Evolutionary conservation across 2,329 filamentous ascomycete species (phyloP).

Genomic region (Scytalidium lignicola): DNA sequence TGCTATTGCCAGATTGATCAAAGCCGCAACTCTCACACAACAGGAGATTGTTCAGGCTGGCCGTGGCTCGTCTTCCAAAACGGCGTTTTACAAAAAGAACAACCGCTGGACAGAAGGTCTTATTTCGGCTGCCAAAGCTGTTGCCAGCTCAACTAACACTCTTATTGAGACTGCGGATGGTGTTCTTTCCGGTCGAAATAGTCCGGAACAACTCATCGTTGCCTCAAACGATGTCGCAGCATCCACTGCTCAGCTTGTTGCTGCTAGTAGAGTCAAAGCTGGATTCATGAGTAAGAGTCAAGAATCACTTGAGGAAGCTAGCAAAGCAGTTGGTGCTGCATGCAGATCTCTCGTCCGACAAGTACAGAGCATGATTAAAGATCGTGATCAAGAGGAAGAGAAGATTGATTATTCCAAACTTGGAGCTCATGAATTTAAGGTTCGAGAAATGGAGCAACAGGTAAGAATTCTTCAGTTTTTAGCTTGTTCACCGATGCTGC

Average conservation of each 20-base stretch:
- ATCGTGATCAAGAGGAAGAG: slow-evolving; percentile 77
- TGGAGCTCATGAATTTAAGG: slow-evolving; percentile 95
- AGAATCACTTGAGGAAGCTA: slow-evolving; percentile 83
- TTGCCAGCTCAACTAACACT: slow-evolving; percentile 87
- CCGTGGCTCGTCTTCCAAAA: slow-evolving; percentile 77
- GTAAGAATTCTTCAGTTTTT: slow-evolving; percentile 45
- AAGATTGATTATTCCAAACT: slow-evolving; percentile 82
- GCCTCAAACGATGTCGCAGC: slow-evolving; percentile 96
- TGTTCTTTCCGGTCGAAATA: slow-evolving; percentile 86
- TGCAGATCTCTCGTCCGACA: slow-evolving; percentile 86
- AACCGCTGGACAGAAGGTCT: slow-evolving; percentile 98
- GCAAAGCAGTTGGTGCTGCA: slow-evolving; percentile 85
- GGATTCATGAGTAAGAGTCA: slow-evolving; percentile 98
- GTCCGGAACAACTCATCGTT: slow-evolving; percentile 93
- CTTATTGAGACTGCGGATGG: slow-evolving; percentile 98
- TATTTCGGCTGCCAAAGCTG: slow-evolving; percentile 94
- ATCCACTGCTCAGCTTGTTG: slow-evolving; percentile 92
- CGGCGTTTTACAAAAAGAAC: slow-evolving; percentile 99
- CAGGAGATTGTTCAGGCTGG: slow-evolving; percentile 95
- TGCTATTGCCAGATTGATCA: slow-evolving; percentile 90
- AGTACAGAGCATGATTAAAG: slow-evolving; percentile 89
- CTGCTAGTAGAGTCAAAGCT: slow-evolving; percentile 92
- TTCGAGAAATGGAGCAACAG: slow-evolving; percentile 99
- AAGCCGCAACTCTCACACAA: slow-evolving; percentile 87
- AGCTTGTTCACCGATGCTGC: not conserved